Evolutionary conservation across 345 rosid genomes (phyloP).

Genomic region (Eutrema heterophyllum): DNA sequence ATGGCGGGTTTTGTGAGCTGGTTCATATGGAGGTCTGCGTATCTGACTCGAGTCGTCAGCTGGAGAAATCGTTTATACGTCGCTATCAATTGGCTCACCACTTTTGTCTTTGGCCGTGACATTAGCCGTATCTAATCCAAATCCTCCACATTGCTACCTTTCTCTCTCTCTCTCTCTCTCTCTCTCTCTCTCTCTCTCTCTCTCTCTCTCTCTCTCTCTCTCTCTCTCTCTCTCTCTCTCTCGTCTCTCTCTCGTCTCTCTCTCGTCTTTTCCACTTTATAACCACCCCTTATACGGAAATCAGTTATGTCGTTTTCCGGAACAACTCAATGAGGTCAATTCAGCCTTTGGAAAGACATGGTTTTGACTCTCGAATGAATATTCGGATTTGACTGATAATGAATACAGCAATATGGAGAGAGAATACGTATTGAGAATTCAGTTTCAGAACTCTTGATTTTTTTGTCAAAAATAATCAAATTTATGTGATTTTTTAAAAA

Average conservation of each 20-base stretch:
- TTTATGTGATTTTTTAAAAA: background rate
- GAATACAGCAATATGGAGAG: no score
- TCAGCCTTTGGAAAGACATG: background rate
- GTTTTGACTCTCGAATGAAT: no score
- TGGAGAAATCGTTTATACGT: constrained; percentile 98
- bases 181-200: background rate
- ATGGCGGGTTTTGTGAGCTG: constrained; percentile 80
- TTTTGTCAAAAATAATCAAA: background rate
- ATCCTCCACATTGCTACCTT: background rate
- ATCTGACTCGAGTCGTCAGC: constrained; percentile 90
- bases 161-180: background rate
- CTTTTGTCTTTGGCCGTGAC: constrained; percentile 88
- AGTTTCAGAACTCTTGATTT: no score
- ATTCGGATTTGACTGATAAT: no score
- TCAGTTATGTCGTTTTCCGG: background rate
- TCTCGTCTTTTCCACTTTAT: no score
- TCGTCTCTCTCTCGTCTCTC: no score
- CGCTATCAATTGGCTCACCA: constrained; percentile 88
- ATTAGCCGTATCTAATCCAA: constrained; percentile 54
- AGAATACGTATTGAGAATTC: no score
- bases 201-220: background rate
- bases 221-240: no score
- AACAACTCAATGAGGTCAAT: background rate
- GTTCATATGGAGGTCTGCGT: constrained; percentile 99
- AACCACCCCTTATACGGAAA: no score